Base-by-base conservation (phyloP, 148 eudicot species). In the Suaeda aralocaspica region DNA sequence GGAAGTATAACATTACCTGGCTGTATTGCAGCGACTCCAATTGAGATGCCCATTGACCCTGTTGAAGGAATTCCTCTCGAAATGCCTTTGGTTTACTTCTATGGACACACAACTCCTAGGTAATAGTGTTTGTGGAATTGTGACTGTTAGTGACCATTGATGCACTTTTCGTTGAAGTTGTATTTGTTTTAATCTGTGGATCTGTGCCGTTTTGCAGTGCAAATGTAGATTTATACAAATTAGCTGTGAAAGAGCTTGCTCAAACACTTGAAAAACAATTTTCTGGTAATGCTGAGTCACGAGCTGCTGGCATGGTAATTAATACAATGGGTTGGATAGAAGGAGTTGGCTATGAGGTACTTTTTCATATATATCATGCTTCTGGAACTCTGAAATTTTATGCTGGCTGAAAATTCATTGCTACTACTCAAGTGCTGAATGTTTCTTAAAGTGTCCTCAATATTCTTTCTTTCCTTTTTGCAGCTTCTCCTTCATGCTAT, bases 251-350 rank as follows among this genome's bases (percentile, higher is more conserved):
- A 79, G 97, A 89, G 82, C 98, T 94, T 72, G 84, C 96, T 70
- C 86, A 84, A 75, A 84, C 80, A 61, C 76, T 94, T 62, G 96
- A 87, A 74, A 89, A 78, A 73, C 98, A 91, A 72, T 91, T 94
- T 78, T 74, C 88, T 18, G 96, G 91, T 66, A 94, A 94, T 83
- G 64, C 76, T 30, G 96, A 94, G 59, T 94, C 98, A 73, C 83
- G 96, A 74, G 97, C 98, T 69, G 85, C 97, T 11, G 98, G 97
- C 78, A 87, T 94, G 98, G 97, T 94, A 41, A 86, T 94, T 72
- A 94, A 94, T 83, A 94, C 98, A 72, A 94, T 94, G 98, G 98
- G 98, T 69, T 94, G 96, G 96, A 86, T 87, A 65, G 98, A 94
- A 67, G 96, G 92, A 76, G 81, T 83, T 57, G 98, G 97, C 67